Percentiles rank a stretch among this genome's conserved stretches.
Evolutionary conservation across 768 basidiomycete species (phyloP).

Genomic region (Saitozyma sp.): DNA sequence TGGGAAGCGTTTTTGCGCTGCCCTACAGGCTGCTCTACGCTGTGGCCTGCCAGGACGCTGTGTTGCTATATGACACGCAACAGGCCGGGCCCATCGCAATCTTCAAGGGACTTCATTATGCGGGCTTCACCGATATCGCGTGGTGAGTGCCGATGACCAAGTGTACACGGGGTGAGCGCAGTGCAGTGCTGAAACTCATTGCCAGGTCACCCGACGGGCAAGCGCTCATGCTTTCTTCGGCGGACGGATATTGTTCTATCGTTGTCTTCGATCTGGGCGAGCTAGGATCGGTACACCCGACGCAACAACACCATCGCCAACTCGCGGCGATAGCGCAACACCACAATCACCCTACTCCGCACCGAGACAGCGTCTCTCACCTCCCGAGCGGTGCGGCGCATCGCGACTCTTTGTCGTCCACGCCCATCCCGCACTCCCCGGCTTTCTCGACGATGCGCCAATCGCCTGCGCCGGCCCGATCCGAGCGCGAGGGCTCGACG

Average conservation of each 20-base stretch:
- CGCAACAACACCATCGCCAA: conserved; percentile 86
- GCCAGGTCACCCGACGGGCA: conserved; percentile 94
- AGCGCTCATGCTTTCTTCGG: conserved; percentile 81
- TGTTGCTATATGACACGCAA: conserved; percentile 94
- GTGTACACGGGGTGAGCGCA: neutral
- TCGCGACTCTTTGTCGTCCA: conserved; percentile 5
- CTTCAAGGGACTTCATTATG: conserved; percentile 91
- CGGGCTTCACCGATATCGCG: conserved; percentile 93
- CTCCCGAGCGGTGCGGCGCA: conserved; percentile 15
- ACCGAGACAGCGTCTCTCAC: conserved; percentile 11
- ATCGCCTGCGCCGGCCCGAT: conserved; percentile 34
- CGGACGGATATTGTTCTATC: conserved; percentile 96
- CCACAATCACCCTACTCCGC: conserved; percentile 62
- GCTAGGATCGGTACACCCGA: conserved; percentile 80
- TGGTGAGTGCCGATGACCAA: conserved; percentile 64
- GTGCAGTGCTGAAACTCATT: conserved; percentile 2
- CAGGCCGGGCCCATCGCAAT: conserved; percentile 88
- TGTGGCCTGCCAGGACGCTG: conserved; percentile 92
- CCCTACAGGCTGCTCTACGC: conserved; percentile 94
- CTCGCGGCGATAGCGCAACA: conserved; percentile 86
- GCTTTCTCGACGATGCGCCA: conserved; percentile 31
- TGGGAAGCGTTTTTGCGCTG: conserved; percentile 74
- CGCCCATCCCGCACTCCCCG: conserved; percentile 39
- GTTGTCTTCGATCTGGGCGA: conserved; percentile 76
- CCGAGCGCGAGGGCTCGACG: conserved; percentile 47